Conservation (phyloP, 2,329 filamentous ascomycete species). For the Bimuria novae-zelandiae region DNA sequence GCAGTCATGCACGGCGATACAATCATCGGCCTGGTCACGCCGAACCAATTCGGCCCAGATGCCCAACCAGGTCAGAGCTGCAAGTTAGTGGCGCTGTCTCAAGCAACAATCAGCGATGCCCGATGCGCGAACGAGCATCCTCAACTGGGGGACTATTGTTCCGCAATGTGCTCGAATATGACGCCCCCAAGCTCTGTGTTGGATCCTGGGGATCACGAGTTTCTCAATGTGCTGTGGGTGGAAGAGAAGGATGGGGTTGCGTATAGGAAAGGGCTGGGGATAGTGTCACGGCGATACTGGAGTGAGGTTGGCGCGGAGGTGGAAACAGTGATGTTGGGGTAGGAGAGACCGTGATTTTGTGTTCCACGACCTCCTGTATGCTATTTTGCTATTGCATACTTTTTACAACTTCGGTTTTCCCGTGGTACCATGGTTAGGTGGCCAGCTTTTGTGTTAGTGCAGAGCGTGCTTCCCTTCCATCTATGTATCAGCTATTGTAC, state of each 20-base stretch:
- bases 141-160: background rate
- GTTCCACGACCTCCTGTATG: background rate
- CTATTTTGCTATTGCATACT: too few species aligned
- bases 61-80: background rate
- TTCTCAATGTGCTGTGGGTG: constrained; percentile 8
- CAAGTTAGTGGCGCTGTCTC: background rate
- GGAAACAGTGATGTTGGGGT: background rate
- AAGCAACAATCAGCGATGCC: background rate
- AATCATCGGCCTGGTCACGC: background rate
- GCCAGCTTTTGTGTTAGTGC: too few species aligned
- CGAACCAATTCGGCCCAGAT: background rate
- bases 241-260: background rate
- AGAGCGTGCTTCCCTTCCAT: too few species aligned
- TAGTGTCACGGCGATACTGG: background rate
- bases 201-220: background rate
- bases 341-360: background rate
- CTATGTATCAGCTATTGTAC: too few species aligned
- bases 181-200: too few species aligned
- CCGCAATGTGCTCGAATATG: background rate
- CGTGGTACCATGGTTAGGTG: too few species aligned
- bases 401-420: too few species aligned
- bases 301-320: background rate
- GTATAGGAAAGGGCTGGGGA: constrained; percentile 5
- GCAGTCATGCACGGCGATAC: background rate
- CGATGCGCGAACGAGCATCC: background rate